phyloP scores from a whole-genome alignment of 805 yeast genomes.

The Kodamaea nitidulidarum region DNA sequence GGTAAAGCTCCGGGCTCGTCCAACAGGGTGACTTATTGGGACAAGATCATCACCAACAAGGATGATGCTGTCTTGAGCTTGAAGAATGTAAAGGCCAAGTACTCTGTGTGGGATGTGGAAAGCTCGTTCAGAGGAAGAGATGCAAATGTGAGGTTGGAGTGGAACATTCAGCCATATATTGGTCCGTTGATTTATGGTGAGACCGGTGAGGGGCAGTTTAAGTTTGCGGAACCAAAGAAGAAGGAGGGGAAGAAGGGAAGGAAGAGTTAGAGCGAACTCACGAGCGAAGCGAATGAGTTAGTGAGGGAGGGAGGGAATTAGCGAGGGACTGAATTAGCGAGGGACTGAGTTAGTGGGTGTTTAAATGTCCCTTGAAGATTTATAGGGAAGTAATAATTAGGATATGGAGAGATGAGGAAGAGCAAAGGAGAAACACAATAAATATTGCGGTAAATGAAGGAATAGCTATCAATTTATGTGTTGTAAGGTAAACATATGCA shows the following conservation, averaged over 20 bases:
- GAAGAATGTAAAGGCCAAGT: conserved; percentile 58
- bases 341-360: too few relatives aligned
- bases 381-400: too few relatives aligned
- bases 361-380: too few relatives aligned
- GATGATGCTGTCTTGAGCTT: conserved; percentile 58
- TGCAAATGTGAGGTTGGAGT: conserved; percentile 67
- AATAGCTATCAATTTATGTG: too few relatives aligned
- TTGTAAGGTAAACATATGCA: too few relatives aligned
- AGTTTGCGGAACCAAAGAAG: conserved; percentile 24
- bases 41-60: conserved; percentile 60
- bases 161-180: conserved; percentile 90
- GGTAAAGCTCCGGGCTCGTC: conserved; percentile 41
- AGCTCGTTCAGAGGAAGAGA: conserved; percentile 56
- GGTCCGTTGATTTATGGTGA: conserved; percentile 77
- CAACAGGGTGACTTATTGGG: conserved; percentile 87
- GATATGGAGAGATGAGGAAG: too few relatives aligned
- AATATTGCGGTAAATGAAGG: too few relatives aligned
- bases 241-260: conserved; percentile 11
- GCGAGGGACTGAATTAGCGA: too few relatives aligned
- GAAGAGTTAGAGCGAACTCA: conserved; percentile 1
- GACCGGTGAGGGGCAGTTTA: conserved; percentile 28
- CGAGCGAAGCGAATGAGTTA: background rate
- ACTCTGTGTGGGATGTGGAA: conserved; percentile 83
- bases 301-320: too few relatives aligned
- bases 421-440: too few relatives aligned